These are phyloP conservation scores for Cryphonectria parasitica DNA, from an alignment of 2,329 filamentous ascomycete species.

Conservation along the genomic window DNA sequence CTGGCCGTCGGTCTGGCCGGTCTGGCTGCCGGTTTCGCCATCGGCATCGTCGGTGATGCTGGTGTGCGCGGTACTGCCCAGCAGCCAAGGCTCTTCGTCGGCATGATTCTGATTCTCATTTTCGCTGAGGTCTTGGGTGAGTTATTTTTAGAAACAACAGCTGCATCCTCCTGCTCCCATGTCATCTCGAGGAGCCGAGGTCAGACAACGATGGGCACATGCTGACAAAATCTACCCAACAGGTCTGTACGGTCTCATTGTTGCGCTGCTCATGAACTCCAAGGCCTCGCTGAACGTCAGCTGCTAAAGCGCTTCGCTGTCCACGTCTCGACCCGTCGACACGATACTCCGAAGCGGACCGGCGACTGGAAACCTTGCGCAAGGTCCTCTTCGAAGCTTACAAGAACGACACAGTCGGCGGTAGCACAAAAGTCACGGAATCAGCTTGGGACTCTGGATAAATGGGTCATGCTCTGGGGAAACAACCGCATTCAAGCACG, in stretches of 20 bases:
- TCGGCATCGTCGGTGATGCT: constrained; percentile 86
- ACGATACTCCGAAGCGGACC: constrained; percentile 27
- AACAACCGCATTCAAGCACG: constrained; percentile 23
- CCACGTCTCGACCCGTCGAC: constrained; percentile 19
- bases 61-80: constrained; percentile 87
- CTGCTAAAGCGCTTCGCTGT: constrained; percentile 56
- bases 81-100: constrained; percentile 86
- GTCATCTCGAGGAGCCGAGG: constrained; percentile 6
- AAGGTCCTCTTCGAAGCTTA: constrained; percentile 27
- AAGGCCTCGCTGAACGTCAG: constrained; percentile 70
- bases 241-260: constrained; percentile 99
- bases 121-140: constrained; percentile 96
- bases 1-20: constrained; percentile 80
- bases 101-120: constrained; percentile 99
- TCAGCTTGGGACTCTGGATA: constrained; percentile 15
- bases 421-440: constrained; percentile 34
- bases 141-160: constrained; percentile 39
- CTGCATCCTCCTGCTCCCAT: background rate
- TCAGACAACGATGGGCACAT: background rate
- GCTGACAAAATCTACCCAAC: constrained; percentile 28
- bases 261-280: constrained; percentile 99
- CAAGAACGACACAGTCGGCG: constrained; percentile 33
- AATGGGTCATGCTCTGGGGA: constrained; percentile 9
- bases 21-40: constrained; percentile 83
- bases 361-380: constrained; percentile 10